Evolutionary conservation across 176 grass and related monocot genomes (phyloP).

Genomic region (Elymus sibiricus): DNA sequence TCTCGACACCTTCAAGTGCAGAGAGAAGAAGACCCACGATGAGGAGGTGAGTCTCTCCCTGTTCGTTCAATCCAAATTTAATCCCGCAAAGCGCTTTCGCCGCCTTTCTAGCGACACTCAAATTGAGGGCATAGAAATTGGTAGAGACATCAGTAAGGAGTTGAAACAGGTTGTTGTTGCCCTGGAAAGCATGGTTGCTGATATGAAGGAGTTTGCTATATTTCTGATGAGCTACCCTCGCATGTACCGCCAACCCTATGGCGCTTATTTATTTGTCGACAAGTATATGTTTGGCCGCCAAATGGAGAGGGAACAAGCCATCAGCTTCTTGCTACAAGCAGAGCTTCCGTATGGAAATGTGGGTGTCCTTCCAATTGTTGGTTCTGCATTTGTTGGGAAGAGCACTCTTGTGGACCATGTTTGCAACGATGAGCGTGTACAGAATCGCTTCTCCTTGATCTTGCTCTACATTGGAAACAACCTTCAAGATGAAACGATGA

Average conservation of each 20-base stretch:
- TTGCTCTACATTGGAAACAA: not conserved
- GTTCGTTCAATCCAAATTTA: not conserved
- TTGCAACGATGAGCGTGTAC: not conserved
- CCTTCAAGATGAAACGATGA: not conserved
- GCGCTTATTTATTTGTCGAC: not conserved
- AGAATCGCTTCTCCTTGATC: not conserved
- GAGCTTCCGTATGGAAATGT: not conserved
- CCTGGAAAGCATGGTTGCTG: not conserved
- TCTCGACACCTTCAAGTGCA: not conserved
- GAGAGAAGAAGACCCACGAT: not conserved
- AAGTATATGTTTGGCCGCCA: not conserved
- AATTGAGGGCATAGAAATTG: not conserved
- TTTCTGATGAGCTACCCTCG: not conserved
- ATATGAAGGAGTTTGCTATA: not conserved
- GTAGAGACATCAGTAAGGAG: not conserved
- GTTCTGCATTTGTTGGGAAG: not conserved
- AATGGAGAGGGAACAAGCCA: not conserved
- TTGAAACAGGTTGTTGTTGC: not conserved
- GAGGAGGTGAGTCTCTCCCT: not conserved
- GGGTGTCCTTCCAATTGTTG: not conserved
- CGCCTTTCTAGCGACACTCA: not conserved
- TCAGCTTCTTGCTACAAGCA: not conserved
- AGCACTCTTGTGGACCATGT: not conserved
- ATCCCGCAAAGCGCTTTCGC: not conserved
- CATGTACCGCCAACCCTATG: not conserved